phyloP scores from a whole-genome alignment of 2,329 filamentous ascomycete genomes.

The Penicillium sp. region DNA sequence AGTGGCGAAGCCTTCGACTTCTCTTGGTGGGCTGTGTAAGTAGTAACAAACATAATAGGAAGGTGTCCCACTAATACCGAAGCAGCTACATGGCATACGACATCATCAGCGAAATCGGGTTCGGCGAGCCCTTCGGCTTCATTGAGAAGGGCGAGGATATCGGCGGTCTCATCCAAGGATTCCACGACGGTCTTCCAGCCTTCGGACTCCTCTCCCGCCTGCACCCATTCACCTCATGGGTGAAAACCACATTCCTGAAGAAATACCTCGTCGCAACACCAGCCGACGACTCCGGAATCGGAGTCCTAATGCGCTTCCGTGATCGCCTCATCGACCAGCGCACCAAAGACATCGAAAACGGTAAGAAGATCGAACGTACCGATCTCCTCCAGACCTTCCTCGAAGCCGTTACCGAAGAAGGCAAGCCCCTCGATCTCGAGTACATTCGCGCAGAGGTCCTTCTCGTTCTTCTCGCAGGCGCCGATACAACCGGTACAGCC shows the following conservation, averaged over 20 bases:
- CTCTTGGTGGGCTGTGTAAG: constrained; percentile 55
- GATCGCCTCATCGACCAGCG: constrained; percentile 55
- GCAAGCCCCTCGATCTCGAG: constrained; percentile 50
- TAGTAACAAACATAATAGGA: background rate
- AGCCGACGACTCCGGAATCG: constrained; percentile 56
- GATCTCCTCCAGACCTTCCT: constrained; percentile 57
- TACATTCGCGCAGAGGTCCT: constrained; percentile 58
- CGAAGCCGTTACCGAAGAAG: constrained; percentile 48
- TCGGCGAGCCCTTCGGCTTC: constrained; percentile 59
- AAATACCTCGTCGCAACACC: constrained; percentile 57
- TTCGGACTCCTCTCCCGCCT: constrained; percentile 56
- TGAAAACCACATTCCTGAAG: constrained; percentile 55
- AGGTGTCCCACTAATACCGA: background rate
- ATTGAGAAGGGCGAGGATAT: constrained; percentile 55
- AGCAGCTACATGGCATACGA: constrained; percentile 57
- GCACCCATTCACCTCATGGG: constrained; percentile 56
- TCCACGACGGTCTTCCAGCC: constrained; percentile 54
- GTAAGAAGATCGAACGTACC: constrained; percentile 46
- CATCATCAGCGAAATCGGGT: constrained; percentile 58
- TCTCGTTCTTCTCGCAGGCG: constrained; percentile 54
- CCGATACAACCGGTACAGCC: constrained; percentile 55
- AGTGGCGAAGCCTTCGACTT: constrained; percentile 55
- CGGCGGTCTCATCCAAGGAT: constrained; percentile 55
- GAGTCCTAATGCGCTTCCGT: constrained; percentile 59
- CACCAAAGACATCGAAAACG: constrained; percentile 49